Base-by-base conservation (phyloP, 306 rosid species). In the Glycine latifolia region DNA sequence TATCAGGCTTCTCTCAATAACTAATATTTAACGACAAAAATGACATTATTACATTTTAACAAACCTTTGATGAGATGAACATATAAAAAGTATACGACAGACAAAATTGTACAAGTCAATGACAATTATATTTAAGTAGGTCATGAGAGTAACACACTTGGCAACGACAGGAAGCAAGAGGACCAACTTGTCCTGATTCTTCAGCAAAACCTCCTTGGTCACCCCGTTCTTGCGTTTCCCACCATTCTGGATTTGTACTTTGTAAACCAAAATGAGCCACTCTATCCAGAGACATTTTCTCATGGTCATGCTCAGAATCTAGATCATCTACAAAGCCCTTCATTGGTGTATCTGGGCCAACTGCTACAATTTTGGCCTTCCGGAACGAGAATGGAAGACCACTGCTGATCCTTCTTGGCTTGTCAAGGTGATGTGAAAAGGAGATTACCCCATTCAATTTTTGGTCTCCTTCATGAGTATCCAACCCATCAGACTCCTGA, bases 171-270 rank as follows among this genome's bases (percentile, higher is more conserved):
- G 99, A 92, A 87, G 88, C 88, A 84, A 90, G 89, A 49, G 99
- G 99, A 85, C 99, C 99, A 86, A 91, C 92, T 91, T 89, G 94
- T 82, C 98, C 97, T 10, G 87, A 85, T 77, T 89, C 98, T 83
- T 92, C 91, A n/a, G 85, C 39, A 79, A 89, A 88, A 77, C 96
- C 91, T 73, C 91, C 94, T 85, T 89, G 91, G 84, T 84, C 87
- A 78, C 87, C 94, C 43, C 97, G 89, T 49, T 93, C 97, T 89
- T 93, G 99, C 67, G 85, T 91, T 85, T 96, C 99, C 99, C 99
- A 96, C 98, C 99, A 96, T 63, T 92, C 98, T 44, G 83, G 84
- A 83, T 77, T 91, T 37, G 82, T 76, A 69, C 15, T 74, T 77
- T 71, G 81, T 65, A 71, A 52, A 80, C 62, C 82, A 73, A 71